Conservation (phyloP, 2,329 filamentous ascomycete species). For the Sarocladium kiliense region DNA sequence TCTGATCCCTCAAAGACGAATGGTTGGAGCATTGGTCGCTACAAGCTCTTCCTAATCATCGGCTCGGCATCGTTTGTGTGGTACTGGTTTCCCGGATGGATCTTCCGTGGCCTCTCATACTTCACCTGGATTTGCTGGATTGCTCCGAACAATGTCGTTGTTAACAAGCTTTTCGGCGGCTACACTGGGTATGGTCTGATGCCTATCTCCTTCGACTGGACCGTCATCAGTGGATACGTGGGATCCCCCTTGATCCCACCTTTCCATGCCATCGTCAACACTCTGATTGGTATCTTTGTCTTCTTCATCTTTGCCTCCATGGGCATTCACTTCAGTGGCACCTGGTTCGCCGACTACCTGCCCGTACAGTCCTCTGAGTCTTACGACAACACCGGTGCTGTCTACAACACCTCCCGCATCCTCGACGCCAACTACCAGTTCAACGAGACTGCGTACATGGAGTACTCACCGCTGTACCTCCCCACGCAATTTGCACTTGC, state of each 20-base stretch:
- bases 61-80: slow-evolving; percentile 45
- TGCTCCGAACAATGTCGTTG: slow-evolving; percentile 52
- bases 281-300: slow-evolving; percentile 44
- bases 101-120: slow-evolving; percentile 57
- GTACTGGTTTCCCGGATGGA: slow-evolving; percentile 59
- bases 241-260: slow-evolving; percentile 46
- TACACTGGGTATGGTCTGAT: slow-evolving; percentile 53
- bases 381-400: slow-evolving; percentile 57
- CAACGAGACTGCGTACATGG: slow-evolving; percentile 54
- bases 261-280: slow-evolving; percentile 52
- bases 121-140: slow-evolving; percentile 60
- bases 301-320: slow-evolving; percentile 55
- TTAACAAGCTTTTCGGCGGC: slow-evolving; percentile 60
- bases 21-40: slow-evolving; percentile 61
- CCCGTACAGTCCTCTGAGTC: slow-evolving; percentile 56
- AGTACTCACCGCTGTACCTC: slow-evolving; percentile 62
- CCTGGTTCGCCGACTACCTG: slow-evolving; percentile 54
- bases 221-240: slow-evolving; percentile 42
- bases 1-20: slow-evolving; percentile 44
- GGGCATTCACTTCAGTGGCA: slow-evolving; percentile 52
- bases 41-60: slow-evolving; percentile 56
- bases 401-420: slow-evolving; percentile 58
- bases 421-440: slow-evolving; percentile 51
- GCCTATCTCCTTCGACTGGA: slow-evolving; percentile 55
- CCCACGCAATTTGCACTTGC: slow-evolving; percentile 55